Evolutionary conservation across 352 stramenopile genomes (phyloP), one percentile per base, ranked within the genome.

Genomic region (Globisporangium cylindrosporum): DNA sequence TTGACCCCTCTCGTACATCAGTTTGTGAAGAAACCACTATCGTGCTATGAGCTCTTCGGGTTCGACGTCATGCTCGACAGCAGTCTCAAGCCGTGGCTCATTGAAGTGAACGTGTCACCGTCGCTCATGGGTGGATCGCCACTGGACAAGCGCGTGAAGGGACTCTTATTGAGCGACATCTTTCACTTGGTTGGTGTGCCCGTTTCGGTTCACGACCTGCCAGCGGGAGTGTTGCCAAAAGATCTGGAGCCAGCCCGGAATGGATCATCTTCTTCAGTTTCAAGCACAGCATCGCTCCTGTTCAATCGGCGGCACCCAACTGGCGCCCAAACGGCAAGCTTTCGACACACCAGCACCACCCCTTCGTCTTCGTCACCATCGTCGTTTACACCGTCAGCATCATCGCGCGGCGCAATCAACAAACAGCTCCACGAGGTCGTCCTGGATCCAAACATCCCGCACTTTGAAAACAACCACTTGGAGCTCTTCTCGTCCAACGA

Each of bases 101-200:
- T 93, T 38, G 85, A 93, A 57, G 85, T 88, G 24, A 93, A 93
- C 46, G 83, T 93, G 7, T 91, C 82, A 51, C 85, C 85, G 22
- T 93, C 85, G 43, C 78, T 93, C n/a, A 93, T 94, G 87, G 84
- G 82, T 14, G 79, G 73, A 20, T 92, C 84, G 0, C 85, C 85
- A 15, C 75, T 94, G 0, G 87, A 94, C 41, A 80, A 84, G 20
- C 76, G 84, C 12, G 74, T 94, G 10, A 95, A 95, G 62, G 87
- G 85, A 1, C 62, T 93, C n/a, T 66, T 95, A 6, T 67, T 95
- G 18, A 91, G 81, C 41, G 88, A 95, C 58, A 90, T 87, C n/a
- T 82, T 93, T 43, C 84, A 95, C 56, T 73, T 95, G 22, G 84
- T 95, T 2, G 88, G 88, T 9, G 63, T 92, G 5, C 80, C 82